Evolutionary conservation across 768 basidiomycete genomes (phyloP).

Genomic region (Naganishia kalamii): DNA sequence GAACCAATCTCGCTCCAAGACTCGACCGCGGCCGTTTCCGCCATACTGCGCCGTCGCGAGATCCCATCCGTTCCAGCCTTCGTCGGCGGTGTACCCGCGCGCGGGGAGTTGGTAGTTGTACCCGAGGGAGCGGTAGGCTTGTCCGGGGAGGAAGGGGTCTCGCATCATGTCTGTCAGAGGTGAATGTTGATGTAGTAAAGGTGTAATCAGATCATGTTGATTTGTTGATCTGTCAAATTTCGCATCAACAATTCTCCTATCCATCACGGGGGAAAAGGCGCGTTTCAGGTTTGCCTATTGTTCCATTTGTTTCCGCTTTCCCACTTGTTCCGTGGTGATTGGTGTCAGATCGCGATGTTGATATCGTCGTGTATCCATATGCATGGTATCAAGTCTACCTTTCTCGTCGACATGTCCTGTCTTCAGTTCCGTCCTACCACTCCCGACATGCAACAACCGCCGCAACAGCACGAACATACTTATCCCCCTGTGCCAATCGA

Average conservation of each 20-base stretch:
- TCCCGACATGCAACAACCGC: neutral
- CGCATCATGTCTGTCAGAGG: neutral
- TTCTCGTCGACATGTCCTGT: neutral
- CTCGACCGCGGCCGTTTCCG: neutral
- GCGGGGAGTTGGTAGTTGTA: slow-evolving; percentile 16
- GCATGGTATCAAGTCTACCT: neutral
- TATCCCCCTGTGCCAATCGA: neutral
- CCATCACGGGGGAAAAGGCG: no score
- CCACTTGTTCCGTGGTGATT: neutral
- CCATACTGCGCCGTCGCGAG: slow-evolving; percentile 21
- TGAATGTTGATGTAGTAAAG: neutral
- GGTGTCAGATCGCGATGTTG: neutral
- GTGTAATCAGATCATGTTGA: neutral
- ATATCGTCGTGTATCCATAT: neutral
- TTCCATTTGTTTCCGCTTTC: neutral
- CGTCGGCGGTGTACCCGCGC: slow-evolving; percentile 6
- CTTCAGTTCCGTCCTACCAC: no score
- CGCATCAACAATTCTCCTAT: neutral
- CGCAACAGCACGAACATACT: neutral
- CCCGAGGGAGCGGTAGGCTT: slow-evolving; percentile 7
- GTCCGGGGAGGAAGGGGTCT: neutral
- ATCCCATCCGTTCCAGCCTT: slow-evolving; percentile 19
- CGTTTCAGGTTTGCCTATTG: neutral
- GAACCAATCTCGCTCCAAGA: slow-evolving; percentile 33
- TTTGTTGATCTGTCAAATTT: neutral